Conservation (phyloP, 1,284 basidiomycete genomes). For the Xerocomus minutiporus region DNA sequence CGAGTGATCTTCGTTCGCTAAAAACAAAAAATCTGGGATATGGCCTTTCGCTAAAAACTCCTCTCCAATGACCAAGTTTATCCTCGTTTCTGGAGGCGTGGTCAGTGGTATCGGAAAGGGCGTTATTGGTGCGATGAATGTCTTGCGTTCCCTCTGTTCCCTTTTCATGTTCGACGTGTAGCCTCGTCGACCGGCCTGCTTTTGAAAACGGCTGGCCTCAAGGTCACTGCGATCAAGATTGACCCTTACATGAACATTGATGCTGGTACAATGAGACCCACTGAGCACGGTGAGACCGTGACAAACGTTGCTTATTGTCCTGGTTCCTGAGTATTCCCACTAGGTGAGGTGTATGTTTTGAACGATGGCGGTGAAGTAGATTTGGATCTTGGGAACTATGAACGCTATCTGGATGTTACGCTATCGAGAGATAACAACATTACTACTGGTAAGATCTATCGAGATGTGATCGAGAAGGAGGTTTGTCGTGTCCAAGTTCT, state of each 20-base stretch:
- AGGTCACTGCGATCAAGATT: conserved; percentile 99
- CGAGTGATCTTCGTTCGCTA: not conserved
- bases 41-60: no score
- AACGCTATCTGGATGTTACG: conserved; percentile 95
- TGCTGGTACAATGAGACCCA: conserved; percentile 98
- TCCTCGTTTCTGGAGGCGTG: conserved; percentile 87
- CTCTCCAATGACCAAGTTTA: conserved; percentile 72
- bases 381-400: conserved; percentile 97
- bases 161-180: conserved; percentile 33
- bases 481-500: conserved; percentile 42
- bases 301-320: conserved; percentile 5
- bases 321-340: conserved; percentile 15
- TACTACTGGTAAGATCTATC: conserved; percentile 97
- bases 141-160: conserved; percentile 24
- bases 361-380: conserved; percentile 99
- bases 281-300: conserved; percentile 81
- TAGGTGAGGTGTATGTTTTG: conserved; percentile 96
- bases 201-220: conserved; percentile 91
- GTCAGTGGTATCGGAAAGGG: conserved; percentile 94
- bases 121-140: conserved; percentile 72
- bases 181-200: conserved; percentile 96
- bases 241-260: conserved; percentile 99
- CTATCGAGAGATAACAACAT: conserved; percentile 95
- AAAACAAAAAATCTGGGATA: conserved; percentile 24
- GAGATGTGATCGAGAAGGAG: conserved; percentile 97